Base-by-base conservation (phyloP, 2,329 filamentous ascomycete genomes). In the Verruconis gallopava region DNA sequence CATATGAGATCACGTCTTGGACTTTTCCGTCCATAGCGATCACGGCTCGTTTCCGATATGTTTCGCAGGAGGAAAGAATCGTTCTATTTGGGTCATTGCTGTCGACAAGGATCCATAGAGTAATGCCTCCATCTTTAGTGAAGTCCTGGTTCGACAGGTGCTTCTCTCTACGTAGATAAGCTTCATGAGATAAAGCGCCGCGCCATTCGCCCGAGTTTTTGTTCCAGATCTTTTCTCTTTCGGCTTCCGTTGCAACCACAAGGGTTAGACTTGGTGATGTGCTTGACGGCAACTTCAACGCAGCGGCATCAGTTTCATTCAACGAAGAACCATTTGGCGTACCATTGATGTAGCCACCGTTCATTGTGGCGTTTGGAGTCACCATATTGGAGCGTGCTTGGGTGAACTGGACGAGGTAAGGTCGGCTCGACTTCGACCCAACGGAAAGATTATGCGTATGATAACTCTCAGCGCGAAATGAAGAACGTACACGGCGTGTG, bases 1-100 rank as follows among this genome's bases (percentile, higher is more conserved):
- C 85, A 60, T 93, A 79, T 13, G 75, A 74, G 6, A 76, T 63
- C 2, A 71, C 73, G 36, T 84, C 75, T 43, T 65, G 57, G 13
- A 70, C 59, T 35, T 54, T 50, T 48, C 71, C 69, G 49, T 66
- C 33, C 48, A 48, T 40, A n/a, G 54, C 63, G 2, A 68, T 56
- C 1, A 70, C 48, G 2, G 66, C 67, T 40, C 57, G 63, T 54
- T 70, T 71, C 34, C 59, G 59, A 47, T 67, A 63, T 1, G 70
- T 72, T 53, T 79, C 76, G 53, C 75, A 79, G 36, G 72, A 72
- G 36, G 69, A 68, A 4, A 79, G 59, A 15, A 76, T 60, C 5
- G 59, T 61, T 40, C 71, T 17, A 9, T 49, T 44, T 38, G 51
- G 46, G 4, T 55, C 50, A 3, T 55, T 50, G 14, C 59, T 59